Base-by-base conservation (phyloP, 805 yeast genomes). In the Saccharomycopsis sp. region DNA sequence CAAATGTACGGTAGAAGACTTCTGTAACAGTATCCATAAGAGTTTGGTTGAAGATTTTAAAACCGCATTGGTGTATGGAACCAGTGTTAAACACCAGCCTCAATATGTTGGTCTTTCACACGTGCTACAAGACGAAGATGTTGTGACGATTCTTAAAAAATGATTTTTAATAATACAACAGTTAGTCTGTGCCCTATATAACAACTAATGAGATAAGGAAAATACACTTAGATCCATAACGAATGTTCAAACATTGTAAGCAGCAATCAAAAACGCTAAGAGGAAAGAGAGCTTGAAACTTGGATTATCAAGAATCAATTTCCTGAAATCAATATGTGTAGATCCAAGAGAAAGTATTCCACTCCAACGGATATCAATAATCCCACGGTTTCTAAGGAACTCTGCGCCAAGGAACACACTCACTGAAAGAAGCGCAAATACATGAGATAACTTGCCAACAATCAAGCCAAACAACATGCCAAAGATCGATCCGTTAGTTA, bases 81-180 rank as follows among this genome's bases (percentile, higher is more conserved):
- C 87, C 34, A 87, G 96, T 70, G 98, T 93, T 56, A 94, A 94
- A 76, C 99, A 94, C 72, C 97, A 93, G 73, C 98, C 98, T 15
- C 99, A 94, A 75, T 84, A 86, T 65, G 98, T 93, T 53, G 99
- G 99, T 29, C 78, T 94, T 65, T 72, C 80, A 53, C 99, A 94
- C 75, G 77, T 72, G 12, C 77, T 94, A 66, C 87, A 86, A 73
- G 99, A 94, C 73, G 99, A 94, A 74, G 99, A 94, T 73, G 99
- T 94, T 35, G 96, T 94, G 55, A 93, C 99, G 19, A 89, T 92
- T 66, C 80, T 92, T 74, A 92, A 92, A 76, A 86, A 89, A 70
- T 73, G 63, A 49, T 17, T 14, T n/a, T n/a, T n/a, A n/a, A n/a
- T n/a, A n/a, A n/a, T n/a, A n/a, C n/a, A n/a, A n/a, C n/a, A 5